phyloP scores from a whole-genome alignment of 1,284 basidiomycete species.

The Cryptococcus sp. region DNA sequence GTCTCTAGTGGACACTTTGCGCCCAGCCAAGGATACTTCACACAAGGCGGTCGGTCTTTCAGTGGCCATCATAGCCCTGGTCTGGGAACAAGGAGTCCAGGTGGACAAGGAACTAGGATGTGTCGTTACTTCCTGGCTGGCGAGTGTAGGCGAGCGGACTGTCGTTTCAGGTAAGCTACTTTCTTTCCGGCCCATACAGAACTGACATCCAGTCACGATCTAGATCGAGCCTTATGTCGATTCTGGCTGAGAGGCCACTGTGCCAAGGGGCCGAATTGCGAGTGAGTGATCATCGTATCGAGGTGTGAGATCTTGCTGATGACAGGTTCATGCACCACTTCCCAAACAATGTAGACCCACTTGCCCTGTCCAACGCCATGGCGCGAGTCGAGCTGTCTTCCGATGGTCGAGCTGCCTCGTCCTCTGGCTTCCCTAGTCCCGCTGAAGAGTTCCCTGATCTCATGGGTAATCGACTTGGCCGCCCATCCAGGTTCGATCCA shows the following conservation, averaged over 20 bases:
- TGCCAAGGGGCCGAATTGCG: constrained; percentile 76
- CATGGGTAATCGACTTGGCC: constrained; percentile 45
- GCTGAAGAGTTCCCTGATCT: constrained; percentile 82
- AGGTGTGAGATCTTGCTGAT: constrained; percentile 7
- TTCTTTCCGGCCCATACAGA: not conserved
- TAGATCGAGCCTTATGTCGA: constrained; percentile 87
- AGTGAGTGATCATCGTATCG: constrained; percentile 26
- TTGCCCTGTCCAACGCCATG: constrained; percentile 59
- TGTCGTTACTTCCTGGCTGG: constrained; percentile 96
- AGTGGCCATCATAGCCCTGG: constrained; percentile 32
- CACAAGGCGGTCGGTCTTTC: constrained; percentile 36
- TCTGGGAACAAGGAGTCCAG: constrained; percentile 48
- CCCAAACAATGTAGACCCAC: constrained; percentile 56
- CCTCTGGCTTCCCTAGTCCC: constrained; percentile 9
- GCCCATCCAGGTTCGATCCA: constrained; percentile 57
- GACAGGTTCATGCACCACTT: constrained; percentile 73
- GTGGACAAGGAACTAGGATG: constrained; percentile 62
- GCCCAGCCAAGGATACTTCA: constrained; percentile 40
- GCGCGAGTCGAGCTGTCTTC: constrained; percentile 58
- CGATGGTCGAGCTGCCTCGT: constrained; percentile 48
- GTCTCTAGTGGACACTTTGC: constrained; percentile 21
- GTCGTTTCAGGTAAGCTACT: constrained; percentile 79
- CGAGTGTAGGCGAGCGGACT: constrained; percentile 91
- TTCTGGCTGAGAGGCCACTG: constrained; percentile 98
- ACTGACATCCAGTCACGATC: constrained; percentile 62